Percentiles rank a stretch among this genome's conserved stretches.
Conservation (phyloP, 1,284 basidiomycete genomes). For the Porodaedalea pini region DNA sequence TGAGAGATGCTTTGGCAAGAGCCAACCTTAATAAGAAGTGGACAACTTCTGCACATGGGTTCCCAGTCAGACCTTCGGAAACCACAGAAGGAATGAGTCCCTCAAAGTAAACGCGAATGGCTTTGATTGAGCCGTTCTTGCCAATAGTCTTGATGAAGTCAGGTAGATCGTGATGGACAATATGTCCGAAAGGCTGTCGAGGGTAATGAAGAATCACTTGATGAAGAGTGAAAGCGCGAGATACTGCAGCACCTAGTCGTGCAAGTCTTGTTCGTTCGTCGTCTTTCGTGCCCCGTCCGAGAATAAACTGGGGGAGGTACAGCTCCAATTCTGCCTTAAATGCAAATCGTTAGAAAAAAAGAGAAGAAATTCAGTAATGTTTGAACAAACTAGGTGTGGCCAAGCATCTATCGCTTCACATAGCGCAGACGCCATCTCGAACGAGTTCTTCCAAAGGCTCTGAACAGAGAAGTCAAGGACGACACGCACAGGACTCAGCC, state of each 20-base stretch:
- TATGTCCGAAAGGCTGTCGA: too few relatives aligned
- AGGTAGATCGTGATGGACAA: neutral
- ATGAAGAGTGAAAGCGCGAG: neutral
- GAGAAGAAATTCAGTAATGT: too few relatives aligned
- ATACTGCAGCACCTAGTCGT: neutral
- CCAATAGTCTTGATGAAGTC: neutral
- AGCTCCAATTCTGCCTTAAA: too few relatives aligned
- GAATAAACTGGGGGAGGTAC: too few relatives aligned
- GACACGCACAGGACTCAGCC: too few relatives aligned
- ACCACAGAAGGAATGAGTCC: too few relatives aligned
- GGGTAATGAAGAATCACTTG: neutral
- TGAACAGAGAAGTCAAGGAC: neutral
- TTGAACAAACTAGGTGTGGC: too few relatives aligned
- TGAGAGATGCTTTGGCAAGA: too few relatives aligned
- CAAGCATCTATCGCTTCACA: neutral
- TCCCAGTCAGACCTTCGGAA: neutral
- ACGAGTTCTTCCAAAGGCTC: neutral
- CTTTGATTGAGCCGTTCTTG: neutral
- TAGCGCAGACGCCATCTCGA: neutral
- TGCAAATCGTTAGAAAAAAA: too few relatives aligned
- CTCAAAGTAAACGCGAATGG: neutral
- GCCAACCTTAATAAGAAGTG: neutral
- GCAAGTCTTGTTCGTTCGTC: neutral
- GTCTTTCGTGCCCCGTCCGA: too few relatives aligned
- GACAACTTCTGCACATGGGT: neutral